Evolutionary conservation across 441 rosid species (phyloP), one percentile per base, ranked within the genome.

Genomic region (Pelargonium fulgidum): DNA sequence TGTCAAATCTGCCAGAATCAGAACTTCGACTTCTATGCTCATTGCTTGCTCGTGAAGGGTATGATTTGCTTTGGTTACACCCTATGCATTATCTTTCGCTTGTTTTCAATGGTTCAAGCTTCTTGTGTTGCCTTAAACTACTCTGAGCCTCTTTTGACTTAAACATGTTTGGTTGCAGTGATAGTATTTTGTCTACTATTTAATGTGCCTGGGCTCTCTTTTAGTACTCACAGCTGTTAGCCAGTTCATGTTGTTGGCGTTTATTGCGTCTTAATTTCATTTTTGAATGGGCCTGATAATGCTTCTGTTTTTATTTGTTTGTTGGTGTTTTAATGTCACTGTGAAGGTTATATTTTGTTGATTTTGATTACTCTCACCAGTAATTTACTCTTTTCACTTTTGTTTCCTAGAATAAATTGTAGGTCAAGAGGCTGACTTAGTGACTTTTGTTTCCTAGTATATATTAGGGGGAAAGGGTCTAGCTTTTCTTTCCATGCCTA

Each of bases 31-130:
- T 90, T 69, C 87, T 94, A 29, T 92, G 98, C 75, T 94, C 98
- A 45, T 87, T 94, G 76, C 99, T 94, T 73, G 96, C 95, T 65
- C 88, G 95, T 69, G 99, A 94, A 82, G 98, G 99, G 99, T 94
- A 90, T 69, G 50, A 33, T 45, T 54, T 14, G 63, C 4, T 42
- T 66, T 67, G 14, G 48, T n/a, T 54, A 54, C 20, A n/a, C 44
- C 16, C 14, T 72, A 7, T 7, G 26, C 63, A 24, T 26, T 16
- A 17, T 8, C 63, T 20, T 63, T 45, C 45, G 3, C 4, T 48
- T 13, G 47, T 48, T 39, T 48, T 67, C 36, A 13, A 16, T 29
- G 16, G 50, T 22, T 12, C 1, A 26, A 26, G 36, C 48, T 54
- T n/a, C 61, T 54, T 54, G 19, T 54, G 61, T 54, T n/a, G 22